phyloP scores from a whole-genome alignment of 2,329 filamentous ascomycete species.

The Alternaria sp. region DNA sequence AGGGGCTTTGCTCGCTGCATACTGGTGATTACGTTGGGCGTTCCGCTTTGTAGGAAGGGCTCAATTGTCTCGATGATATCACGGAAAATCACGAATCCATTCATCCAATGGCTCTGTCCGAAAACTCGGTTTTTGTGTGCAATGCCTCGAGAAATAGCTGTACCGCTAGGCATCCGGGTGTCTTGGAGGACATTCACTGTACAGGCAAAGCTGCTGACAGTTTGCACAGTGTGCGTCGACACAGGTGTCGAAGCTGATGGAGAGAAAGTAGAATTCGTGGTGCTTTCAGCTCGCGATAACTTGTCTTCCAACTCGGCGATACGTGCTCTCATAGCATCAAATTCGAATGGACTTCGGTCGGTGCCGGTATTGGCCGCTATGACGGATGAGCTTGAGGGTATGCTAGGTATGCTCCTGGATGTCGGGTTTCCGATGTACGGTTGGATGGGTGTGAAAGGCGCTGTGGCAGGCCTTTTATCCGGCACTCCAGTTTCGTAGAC shows the following conservation, averaged over 20 bases:
- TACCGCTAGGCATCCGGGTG: constrained; percentile 36
- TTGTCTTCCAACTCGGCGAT: constrained; percentile 56
- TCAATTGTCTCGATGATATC: constrained; percentile 57
- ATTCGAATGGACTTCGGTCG: constrained; percentile 32
- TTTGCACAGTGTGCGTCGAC: constrained; percentile 44
- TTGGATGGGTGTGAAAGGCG: neutral
- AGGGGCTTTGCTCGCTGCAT: constrained; percentile 62
- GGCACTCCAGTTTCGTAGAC: constrained; percentile 52
- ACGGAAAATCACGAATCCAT: constrained; percentile 51
- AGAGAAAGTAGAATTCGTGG: neutral
- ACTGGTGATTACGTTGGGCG: constrained; percentile 42
- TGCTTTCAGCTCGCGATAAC: constrained; percentile 17
- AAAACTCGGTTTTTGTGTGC: constrained; percentile 64
- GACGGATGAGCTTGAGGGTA: neutral
- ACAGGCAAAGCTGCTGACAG: constrained; percentile 49
- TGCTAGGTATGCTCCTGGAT: neutral
- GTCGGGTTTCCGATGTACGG: neutral
- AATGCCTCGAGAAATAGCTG: constrained; percentile 51
- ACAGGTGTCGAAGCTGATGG: constrained; percentile 13
- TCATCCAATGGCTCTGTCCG: constrained; percentile 65
- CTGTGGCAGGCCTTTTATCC: constrained; percentile 6
- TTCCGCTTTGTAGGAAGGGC: constrained; percentile 46
- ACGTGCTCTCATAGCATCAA: constrained; percentile 49
- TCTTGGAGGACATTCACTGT: constrained; percentile 55
- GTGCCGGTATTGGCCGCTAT: constrained; percentile 13